Evolutionary conservation across 2,329 filamentous ascomycete genomes (phyloP).

Genomic region (Remersonia thermophila): DNA sequence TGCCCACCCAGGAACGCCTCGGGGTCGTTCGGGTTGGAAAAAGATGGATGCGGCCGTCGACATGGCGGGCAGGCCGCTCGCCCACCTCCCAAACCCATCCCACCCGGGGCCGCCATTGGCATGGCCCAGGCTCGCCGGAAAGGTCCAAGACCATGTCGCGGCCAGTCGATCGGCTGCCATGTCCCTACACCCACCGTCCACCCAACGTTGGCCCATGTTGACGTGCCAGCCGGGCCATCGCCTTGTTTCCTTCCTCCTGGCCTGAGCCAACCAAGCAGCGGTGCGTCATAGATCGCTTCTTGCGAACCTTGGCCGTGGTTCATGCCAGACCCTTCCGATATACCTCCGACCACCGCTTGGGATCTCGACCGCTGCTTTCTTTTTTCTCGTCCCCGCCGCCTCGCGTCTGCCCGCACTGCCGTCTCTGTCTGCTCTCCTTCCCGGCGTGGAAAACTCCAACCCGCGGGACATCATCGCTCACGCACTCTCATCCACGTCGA

Average conservation of each 20-base stretch:
- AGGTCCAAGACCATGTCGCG: constrained; percentile 6
- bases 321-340: constrained; percentile 7
- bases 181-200: no score
- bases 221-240: constrained; percentile 3
- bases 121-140: constrained; percentile 3
- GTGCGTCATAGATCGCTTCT: constrained; percentile 6
- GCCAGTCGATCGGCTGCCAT: constrained; percentile 6
- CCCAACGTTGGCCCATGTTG: no score
- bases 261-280: background rate
- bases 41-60: constrained; percentile 1
- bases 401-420: background rate
- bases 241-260: constrained; percentile 7
- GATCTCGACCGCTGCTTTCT: background rate
- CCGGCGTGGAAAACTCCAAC: no score
- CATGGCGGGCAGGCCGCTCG: background rate
- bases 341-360: constrained; percentile 8
- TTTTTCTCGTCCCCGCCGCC: constrained; percentile 3
- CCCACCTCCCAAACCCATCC: background rate
- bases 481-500: no score
- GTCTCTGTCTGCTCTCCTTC: background rate
- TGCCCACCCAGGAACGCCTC: background rate
- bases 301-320: background rate
- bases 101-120: background rate
- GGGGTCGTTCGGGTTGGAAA: background rate
- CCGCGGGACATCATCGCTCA: no score